These are phyloP conservation scores for Hyphodiscus hymeniophilus DNA, from an alignment of 495 filamentous ascomycete genomes.

Conservation along the genomic window DNA sequence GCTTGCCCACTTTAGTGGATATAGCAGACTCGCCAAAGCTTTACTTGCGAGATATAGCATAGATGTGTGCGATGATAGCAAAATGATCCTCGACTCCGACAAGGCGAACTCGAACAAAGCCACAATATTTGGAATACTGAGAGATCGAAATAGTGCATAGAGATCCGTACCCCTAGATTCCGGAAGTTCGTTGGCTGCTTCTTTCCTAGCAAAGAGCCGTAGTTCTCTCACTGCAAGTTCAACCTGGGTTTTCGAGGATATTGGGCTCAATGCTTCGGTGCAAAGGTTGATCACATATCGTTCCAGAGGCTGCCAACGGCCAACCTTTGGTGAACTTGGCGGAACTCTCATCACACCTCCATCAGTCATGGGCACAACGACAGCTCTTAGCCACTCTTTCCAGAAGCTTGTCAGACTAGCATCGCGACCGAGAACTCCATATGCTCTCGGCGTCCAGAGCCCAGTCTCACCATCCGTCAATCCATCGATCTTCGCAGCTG, in stretches of 20 bases:
- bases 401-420: constrained; percentile 80
- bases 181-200: constrained; percentile 88
- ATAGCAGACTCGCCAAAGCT: constrained; percentile 75
- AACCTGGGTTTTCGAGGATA: constrained; percentile 90
- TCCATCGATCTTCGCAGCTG: constrained; percentile 94
- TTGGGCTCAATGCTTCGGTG: constrained; percentile 85
- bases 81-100: constrained; percentile 89
- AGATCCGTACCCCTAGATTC: constrained; percentile 88
- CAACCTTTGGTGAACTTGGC: constrained; percentile 79
- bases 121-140: constrained; percentile 86
- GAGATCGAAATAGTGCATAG: constrained; percentile 82
- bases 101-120: constrained; percentile 89
- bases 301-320: constrained; percentile 95
- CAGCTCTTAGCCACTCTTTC: constrained; percentile 96
- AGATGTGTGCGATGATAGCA: constrained; percentile 88
- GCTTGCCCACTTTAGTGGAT: constrained; percentile 85
- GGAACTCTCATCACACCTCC: constrained; percentile 76
- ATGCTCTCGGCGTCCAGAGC: constrained; percentile 92
- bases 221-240: constrained; percentile 87
- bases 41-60: constrained; percentile 92
- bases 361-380: constrained; percentile 91
- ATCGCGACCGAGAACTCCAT: constrained; percentile 87
- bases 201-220: constrained; percentile 84
- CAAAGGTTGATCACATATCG: constrained; percentile 97
- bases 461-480: constrained; percentile 93